Base-by-base conservation (phyloP, 257 asterid species). In the Asclepias syriaca region DNA sequence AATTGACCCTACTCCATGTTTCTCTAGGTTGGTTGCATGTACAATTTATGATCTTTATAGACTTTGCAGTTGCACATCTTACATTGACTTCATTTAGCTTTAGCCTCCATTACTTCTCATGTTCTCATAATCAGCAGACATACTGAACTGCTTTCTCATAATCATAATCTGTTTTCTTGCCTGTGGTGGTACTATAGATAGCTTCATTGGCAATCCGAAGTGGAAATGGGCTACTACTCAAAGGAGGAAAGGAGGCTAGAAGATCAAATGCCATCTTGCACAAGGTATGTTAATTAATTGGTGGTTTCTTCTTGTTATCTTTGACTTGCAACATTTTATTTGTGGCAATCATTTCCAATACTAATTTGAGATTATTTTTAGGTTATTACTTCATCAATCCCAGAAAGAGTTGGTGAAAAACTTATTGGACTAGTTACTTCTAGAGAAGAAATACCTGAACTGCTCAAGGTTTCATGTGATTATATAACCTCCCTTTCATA, bases 211-310 rank as follows among this genome's bases (percentile, higher is more conserved):
- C 97, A 53, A 87, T 90, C 40, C 80, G 91, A 61, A 90, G 97
- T 79, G 97, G 97, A 72, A 90, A 90, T 51, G 97, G 97, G 18
- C 86, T 90, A 77, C 82, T 90, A 64, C 77, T 90, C 79, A 90
- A 90, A 85, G 97, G 97, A 19, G 97, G 97, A 53, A 88, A 88
- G 78, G 97, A 90, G 84, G 97, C 97, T 27, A 82, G 78, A 77
- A 78, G 82, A 40, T 85, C 97, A 68, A 90, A 90, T 78, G 78
- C 87, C 40, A 82, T 90, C 53, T 86, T 90, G 79, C 97, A 90
- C 83, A 87, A 86, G 90, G 96, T 84, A 53, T 80, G 29, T 22
- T 60, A 43, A 24, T 49, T 11, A 74, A 34, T 7, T 32, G 64
- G 7, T 53, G 29, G 69, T 57, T 70, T 45, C 29, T 21, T 58